A percentile compares a stretch with the other conserved stretches of the same genome.
These are phyloP conservation scores for Lachnum nothofagi DNA, from an alignment of 2,329 filamentous ascomycete species.

Conservation along the genomic window DNA sequence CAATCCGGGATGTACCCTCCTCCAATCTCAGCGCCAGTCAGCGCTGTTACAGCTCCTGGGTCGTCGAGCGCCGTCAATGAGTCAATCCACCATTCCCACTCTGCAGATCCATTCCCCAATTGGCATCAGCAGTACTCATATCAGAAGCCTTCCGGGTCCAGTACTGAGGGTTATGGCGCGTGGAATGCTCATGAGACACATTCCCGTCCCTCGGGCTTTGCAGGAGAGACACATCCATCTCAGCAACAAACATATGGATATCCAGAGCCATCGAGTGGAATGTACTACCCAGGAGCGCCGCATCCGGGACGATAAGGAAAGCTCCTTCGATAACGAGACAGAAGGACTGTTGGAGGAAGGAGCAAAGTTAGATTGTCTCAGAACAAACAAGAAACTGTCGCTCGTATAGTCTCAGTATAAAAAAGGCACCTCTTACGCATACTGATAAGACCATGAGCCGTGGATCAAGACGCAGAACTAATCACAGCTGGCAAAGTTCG, in stretches of 20 bases:
- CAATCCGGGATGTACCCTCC: slow-evolving; percentile 29
- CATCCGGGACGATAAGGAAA: slow-evolving; percentile 23
- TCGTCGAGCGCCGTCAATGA: slow-evolving; percentile 21
- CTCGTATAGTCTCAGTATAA: too few species aligned
- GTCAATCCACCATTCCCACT: slow-evolving; percentile 21
- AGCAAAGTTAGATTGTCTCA: neutral
- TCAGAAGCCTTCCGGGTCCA: slow-evolving; percentile 23
- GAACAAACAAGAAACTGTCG: neutral
- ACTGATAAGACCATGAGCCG: too few species aligned
- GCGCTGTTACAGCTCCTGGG: slow-evolving; percentile 16
- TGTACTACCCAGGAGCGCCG: slow-evolving; percentile 26
- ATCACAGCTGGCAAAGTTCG: neutral
- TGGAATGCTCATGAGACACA: slow-evolving; percentile 24
- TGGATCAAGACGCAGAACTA: neutral
- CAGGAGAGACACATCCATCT: slow-evolving; percentile 16
- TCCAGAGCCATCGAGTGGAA: slow-evolving; percentile 20
- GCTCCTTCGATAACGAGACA: neutral
- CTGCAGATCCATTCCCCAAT: slow-evolving; percentile 21
- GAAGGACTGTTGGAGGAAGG: neutral
- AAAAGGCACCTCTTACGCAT: too few species aligned
- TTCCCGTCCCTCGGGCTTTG: slow-evolving; percentile 15
- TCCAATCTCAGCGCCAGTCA: slow-evolving; percentile 21
- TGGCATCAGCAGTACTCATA: slow-evolving; percentile 30
- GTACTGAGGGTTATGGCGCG: slow-evolving; percentile 23
- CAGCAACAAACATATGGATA: slow-evolving; percentile 22